Percentiles rank a stretch among this genome's conserved stretches.
Conservation (phyloP, 768 basidiomycete species). For the Tulasnella sp. region DNA sequence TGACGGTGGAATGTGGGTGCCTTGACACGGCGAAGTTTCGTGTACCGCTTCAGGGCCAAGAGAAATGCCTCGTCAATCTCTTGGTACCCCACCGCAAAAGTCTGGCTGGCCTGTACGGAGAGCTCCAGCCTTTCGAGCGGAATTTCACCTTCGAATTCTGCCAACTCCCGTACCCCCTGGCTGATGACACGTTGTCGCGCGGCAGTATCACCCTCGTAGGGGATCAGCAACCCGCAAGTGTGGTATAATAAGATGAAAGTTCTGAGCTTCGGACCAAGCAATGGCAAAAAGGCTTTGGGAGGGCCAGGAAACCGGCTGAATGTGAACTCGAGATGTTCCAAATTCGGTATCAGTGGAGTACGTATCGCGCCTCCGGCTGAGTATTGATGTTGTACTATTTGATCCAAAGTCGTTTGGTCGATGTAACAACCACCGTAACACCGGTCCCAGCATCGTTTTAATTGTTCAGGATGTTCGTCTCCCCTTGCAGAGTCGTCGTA, state of each 20-base stretch:
- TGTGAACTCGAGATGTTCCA: not conserved
- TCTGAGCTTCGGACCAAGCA: not conserved
- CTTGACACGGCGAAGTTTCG: not conserved
- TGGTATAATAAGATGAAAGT: not conserved
- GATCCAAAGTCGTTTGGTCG: not conserved
- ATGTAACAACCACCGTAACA: not conserved
- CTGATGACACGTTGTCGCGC: no score
- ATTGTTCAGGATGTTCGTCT: not conserved
- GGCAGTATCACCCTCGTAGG: no score
- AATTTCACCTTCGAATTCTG: not conserved
- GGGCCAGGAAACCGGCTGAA: not conserved
- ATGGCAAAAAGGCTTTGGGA: not conserved
- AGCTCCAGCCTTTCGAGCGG: not conserved
- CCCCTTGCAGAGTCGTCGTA: not conserved
- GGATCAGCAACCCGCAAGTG: not conserved
- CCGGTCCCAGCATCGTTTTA: not conserved
- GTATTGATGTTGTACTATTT: not conserved
- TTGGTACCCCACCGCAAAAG: not conserved
- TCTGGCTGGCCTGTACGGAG: not conserved
- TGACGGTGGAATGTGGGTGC: not conserved
- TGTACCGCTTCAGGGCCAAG: not conserved
- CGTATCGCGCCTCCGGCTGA: not conserved
- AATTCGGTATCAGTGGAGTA: not conserved
- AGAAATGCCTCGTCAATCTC: not conserved
- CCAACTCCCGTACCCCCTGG: not conserved